phyloP scores from a whole-genome alignment of 169 alveolate species.

The Cryptosporidium tyzzeri region DNA sequence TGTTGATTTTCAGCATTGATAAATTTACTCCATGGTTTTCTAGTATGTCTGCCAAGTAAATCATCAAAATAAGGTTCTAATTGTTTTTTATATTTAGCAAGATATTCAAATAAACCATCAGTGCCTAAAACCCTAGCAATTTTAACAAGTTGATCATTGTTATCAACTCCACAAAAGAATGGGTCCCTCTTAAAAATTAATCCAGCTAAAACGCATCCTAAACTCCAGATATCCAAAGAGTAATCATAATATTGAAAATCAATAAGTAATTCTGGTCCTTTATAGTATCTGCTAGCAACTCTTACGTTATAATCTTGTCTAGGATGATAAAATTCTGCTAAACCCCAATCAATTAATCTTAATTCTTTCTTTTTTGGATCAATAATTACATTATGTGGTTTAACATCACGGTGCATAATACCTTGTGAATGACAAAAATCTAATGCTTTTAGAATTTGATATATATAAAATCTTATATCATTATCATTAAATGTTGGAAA shows the following conservation, averaged over 20 bases:
- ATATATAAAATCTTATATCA: conserved; percentile 95
- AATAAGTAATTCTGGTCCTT: conserved; percentile 98
- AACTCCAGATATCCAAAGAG: conserved; percentile 98
- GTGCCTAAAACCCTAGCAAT: conserved; percentile 95
- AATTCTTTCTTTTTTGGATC: conserved; percentile 92
- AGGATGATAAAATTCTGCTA: conserved; percentile 99
- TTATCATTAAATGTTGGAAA: conserved; percentile 94
- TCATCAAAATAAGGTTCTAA: conserved; percentile 89
- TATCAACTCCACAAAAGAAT: conserved; percentile 91
- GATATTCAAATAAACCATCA: conserved; percentile 91
- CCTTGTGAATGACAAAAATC: conserved; percentile 99
- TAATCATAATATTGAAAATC: conserved; percentile 96
- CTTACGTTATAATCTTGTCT: conserved; percentile 98
- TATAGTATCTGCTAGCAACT: conserved; percentile 96
- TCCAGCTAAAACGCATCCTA: conserved; percentile 98
- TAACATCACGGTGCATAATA: conserved; percentile 97
- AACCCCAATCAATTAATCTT: conserved; percentile 98
- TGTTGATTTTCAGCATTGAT: conserved; percentile 91
- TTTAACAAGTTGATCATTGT: conserved; percentile 97
- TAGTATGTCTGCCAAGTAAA: conserved; percentile 88
- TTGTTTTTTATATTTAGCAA: conserved; percentile 89
- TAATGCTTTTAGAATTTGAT: conserved; percentile 93
- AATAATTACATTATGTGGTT: conserved; percentile 97
- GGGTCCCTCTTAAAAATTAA: conserved; percentile 88
- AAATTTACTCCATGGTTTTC: conserved; percentile 94